Conservation (phyloP, 2,329 filamentous ascomycete genomes). For the Penicillium sp. region DNA sequence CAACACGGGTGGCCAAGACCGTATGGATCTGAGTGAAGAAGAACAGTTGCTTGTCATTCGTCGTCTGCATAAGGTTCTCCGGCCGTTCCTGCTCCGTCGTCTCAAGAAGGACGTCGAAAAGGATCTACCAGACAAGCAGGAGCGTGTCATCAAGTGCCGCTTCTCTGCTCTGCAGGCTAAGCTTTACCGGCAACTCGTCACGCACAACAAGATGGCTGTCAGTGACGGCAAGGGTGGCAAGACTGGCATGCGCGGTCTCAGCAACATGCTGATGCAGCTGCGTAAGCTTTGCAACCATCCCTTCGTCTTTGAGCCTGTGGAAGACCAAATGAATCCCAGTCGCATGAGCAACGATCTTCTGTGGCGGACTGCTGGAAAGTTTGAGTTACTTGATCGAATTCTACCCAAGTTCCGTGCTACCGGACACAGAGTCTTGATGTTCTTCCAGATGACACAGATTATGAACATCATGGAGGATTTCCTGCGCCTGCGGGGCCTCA, state of each 20-base stretch:
- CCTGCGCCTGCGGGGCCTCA: constrained; percentile 72
- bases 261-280: constrained; percentile 99
- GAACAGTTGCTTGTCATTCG: constrained; percentile 97
- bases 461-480: constrained; percentile 99
- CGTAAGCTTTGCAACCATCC: constrained; percentile 98
- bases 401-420: constrained; percentile 88
- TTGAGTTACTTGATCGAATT: constrained; percentile 87
- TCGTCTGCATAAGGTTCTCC: constrained; percentile 93
- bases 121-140: constrained; percentile 96
- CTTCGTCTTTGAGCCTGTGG: constrained; percentile 96
- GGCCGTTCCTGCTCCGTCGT: constrained; percentile 94
- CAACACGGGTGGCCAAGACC: constrained; percentile 95
- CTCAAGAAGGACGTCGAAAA: constrained; percentile 99
- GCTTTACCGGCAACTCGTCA: constrained; percentile 95
- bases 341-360: constrained; percentile 86
- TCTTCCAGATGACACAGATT: constrained; percentile 99
- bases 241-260: constrained; percentile 86
- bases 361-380: constrained; percentile 95
- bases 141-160: constrained; percentile 98
- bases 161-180: constrained; percentile 92
- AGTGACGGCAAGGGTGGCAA: constrained; percentile 94
- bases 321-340: constrained; percentile 93
- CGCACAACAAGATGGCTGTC: constrained; percentile 88
- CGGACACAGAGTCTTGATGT: constrained; percentile 95
- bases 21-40: constrained; percentile 99